A percentile compares a stretch with the other conserved stretches of the same genome.
These are phyloP conservation scores for Exophiala calicioides DNA, from an alignment of 2,329 filamentous ascomycete genomes.

Conservation along the genomic window DNA sequence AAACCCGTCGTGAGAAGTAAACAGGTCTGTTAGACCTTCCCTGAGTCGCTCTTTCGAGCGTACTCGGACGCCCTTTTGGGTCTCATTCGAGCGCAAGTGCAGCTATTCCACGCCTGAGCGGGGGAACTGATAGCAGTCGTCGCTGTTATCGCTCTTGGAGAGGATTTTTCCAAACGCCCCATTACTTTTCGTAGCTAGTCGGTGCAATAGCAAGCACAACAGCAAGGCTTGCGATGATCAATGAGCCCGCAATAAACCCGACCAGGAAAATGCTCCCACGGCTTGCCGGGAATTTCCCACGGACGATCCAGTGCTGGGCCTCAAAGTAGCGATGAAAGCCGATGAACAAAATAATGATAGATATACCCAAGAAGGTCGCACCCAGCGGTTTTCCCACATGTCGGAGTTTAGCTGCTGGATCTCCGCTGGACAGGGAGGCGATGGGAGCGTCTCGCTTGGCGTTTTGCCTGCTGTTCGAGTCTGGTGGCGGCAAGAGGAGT, in stretches of 20 bases:
- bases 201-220: slow-evolving; percentile 61
- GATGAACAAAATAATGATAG: slow-evolving; percentile 61
- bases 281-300: slow-evolving; percentile 66
- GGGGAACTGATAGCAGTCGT: too few species aligned
- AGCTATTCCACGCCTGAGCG: too few species aligned
- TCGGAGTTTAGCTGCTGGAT: slow-evolving; percentile 41
- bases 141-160: background rate
- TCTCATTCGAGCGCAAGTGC: too few species aligned
- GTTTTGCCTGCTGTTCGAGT: slow-evolving; percentile 28
- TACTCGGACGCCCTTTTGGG: too few species aligned
- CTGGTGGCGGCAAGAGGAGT: slow-evolving; percentile 27
- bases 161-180: background rate
- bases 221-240: slow-evolving; percentile 62
- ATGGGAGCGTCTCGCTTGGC: slow-evolving; percentile 20
- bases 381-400: slow-evolving; percentile 63
- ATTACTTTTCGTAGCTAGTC: slow-evolving; percentile 41
- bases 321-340: slow-evolving; percentile 69
- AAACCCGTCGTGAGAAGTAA: too few species aligned
- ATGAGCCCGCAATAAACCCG: slow-evolving; percentile 53
- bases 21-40: too few species aligned
- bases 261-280: slow-evolving; percentile 63
- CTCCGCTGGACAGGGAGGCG: slow-evolving; percentile 27
- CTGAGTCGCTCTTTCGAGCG: too few species aligned
- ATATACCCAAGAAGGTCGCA: slow-evolving; percentile 64
- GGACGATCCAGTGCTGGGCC: slow-evolving; percentile 66